phyloP scores from a whole-genome alignment of 495 filamentous ascomycete genomes.

The Umbilicaria muhlenbergii region DNA sequence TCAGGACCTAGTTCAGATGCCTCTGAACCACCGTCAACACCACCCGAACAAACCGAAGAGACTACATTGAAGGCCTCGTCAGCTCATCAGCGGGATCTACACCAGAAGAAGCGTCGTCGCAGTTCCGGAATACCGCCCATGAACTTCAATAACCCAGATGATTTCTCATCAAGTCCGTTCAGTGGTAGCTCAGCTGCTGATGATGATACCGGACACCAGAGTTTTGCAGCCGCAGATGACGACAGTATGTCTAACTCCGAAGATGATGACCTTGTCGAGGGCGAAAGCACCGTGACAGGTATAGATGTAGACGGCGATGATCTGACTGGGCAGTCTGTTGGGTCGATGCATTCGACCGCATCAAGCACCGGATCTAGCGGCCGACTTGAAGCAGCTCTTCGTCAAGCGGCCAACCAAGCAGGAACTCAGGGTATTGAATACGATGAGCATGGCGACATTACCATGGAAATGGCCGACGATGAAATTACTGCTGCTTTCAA shows the following conservation, averaged over 20 bases:
- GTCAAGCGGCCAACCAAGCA: slow-evolving; percentile 57
- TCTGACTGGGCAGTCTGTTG: slow-evolving; percentile 43
- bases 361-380: slow-evolving; percentile 48
- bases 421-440: slow-evolving; percentile 46
- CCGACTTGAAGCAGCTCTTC: slow-evolving; percentile 60
- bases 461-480: slow-evolving; percentile 63
- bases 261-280: slow-evolving; percentile 45
- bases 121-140: slow-evolving; percentile 47
- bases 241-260: slow-evolving; percentile 28
- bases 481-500: slow-evolving; percentile 63
- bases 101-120: slow-evolving; percentile 48
- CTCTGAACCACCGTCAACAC: slow-evolving; percentile 49
- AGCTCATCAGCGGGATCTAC: slow-evolving; percentile 49
- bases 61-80: slow-evolving; percentile 46
- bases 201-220: slow-evolving; percentile 35
- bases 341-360: slow-evolving; percentile 34
- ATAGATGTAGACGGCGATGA: slow-evolving; percentile 42
- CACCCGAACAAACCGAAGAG: slow-evolving; percentile 45
- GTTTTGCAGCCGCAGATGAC: slow-evolving; percentile 33
- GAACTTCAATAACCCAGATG: slow-evolving; percentile 46
- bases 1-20: slow-evolving; percentile 27
- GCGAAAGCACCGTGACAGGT: slow-evolving; percentile 61
- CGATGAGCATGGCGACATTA: slow-evolving; percentile 41
- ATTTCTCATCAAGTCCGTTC: slow-evolving; percentile 65
- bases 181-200: slow-evolving; percentile 51